Evolutionary conservation across 306 rosid species (phyloP), one percentile per base, ranked within the genome.

Genomic region (Rubus idaeus): DNA sequence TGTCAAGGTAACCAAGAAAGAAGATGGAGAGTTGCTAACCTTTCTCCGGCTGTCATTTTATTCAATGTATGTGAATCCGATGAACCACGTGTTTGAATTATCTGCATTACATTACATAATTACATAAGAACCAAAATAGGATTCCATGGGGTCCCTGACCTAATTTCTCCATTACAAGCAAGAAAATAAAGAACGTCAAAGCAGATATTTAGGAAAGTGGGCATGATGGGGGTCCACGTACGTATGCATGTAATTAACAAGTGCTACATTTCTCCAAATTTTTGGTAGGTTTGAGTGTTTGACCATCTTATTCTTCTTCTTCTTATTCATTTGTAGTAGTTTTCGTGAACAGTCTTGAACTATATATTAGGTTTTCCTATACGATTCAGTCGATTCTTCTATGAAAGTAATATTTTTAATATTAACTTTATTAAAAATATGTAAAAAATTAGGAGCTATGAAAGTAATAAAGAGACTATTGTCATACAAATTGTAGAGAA

Each of bases 121-220:
- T n/a, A n/a, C 42, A 26, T 50, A 23, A 52, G 73, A 55, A 57
- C 53, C 63, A 51, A 30, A 13, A 30, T 52, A 62, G 78, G 12
- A 73, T 72, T 42, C 73, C 66, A 57, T 79, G 70, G 82, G 74
- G 57, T 10, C 68, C 55, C 39, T 40, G 58, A 45, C 41, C 62
- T 71, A 62, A 50, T 41, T 49, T 46, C 26, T 39, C 9, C 18
- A 47, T 39, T 60, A 58, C 51, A 18, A 46, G 70, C 47, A 42
- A 44, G 18, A 26, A 71, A 62, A 2, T 2, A 30, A 71, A 72
- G 56, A 23, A 55, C 35, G 35, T 30, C 45, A 65, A n/a, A 35
- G 62, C 76, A 23, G 30, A 30, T 30, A 30, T 30, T 50, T 49
- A 8, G 73, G 44, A 44, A 5, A 62, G 26, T 42, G 76, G 69